Percentiles rank a stretch among this genome's conserved stretches.
These are phyloP conservation scores for Pleurotus sapidus DNA, from an alignment of 768 basidiomycete species.

Conservation along the genomic window DNA sequence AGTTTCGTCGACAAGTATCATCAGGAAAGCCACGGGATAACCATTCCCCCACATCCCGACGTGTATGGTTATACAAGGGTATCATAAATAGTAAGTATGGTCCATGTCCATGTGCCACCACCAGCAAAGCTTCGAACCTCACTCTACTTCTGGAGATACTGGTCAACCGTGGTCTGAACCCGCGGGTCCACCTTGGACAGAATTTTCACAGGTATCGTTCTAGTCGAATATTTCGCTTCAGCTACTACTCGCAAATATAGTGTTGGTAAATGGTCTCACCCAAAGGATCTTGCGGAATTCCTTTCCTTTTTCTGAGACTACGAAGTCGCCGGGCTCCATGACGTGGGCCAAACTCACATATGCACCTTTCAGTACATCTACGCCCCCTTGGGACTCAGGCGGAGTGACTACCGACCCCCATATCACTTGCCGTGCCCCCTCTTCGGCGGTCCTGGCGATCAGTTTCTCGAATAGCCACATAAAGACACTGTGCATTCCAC, in stretches of 20 bases:
- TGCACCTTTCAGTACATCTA: slow-evolving; percentile 25
- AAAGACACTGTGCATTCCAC: slow-evolving; percentile 17
- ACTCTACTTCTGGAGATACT: slow-evolving; percentile 12
- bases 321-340: slow-evolving; percentile 30
- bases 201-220: slow-evolving; percentile 18
- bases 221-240: not conserved
- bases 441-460: slow-evolving; percentile 33
- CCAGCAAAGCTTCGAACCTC: too few relatives aligned
- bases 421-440: slow-evolving; percentile 30
- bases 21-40: too few relatives aligned
- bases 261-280: slow-evolving; percentile 19
- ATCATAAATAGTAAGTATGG: too few relatives aligned
- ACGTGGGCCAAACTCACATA: slow-evolving; percentile 22
- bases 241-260: not conserved
- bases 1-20: too few relatives aligned
- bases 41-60: too few relatives aligned
- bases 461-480: slow-evolving; percentile 22
- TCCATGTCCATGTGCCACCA: too few relatives aligned
- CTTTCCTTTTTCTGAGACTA: slow-evolving; percentile 26
- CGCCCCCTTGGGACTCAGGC: slow-evolving; percentile 6
- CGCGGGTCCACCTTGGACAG: slow-evolving; percentile 15
- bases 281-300: slow-evolving; percentile 28
- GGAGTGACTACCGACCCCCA: slow-evolving; percentile 23
- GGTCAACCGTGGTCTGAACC: slow-evolving; percentile 12
- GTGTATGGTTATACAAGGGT: too few relatives aligned